Evolutionary conservation across 208 protist genomes (phyloP), one percentile per base, ranked within the genome.

Genomic region (Porcisia hertigi): DNA sequence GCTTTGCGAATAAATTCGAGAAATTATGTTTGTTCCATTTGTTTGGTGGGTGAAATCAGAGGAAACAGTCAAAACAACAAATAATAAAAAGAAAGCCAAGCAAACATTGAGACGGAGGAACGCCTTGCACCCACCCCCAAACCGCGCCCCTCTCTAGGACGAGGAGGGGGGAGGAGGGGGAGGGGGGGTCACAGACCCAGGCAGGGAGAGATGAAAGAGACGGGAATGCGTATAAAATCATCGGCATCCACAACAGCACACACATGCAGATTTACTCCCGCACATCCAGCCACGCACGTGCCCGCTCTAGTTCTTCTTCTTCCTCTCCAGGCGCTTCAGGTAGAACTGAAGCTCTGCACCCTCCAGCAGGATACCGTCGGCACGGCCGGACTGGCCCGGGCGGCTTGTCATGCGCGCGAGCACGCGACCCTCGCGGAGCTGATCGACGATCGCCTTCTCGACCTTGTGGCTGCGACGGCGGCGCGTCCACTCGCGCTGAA

Each of bases 301-400:
- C 16, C 43, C 64, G 53, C 59, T 69, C 71, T 93, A 89, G 47
- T 52, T 52, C 86, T 94, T 94, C 94, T 99, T 99, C 95, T 99
- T 99, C 92, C 99, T 98, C 75, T 97, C 87, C 71, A 99, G 90
- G 89, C 99, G 99, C 89, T 97, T 98, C 76, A 96, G 71, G 97
- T 99, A 99, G 98, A 99, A 99, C 77, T 99, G 94, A 47, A 99
- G 94, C 91, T 99, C 99, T 43, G 98, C 93, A 77, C 99, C 99
- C 92, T 99, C 99, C 45, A 99, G 96, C 84, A 99, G 91, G 85
- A 99, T 98, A 81, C 99, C 99, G 83, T 99, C 99, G 84, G 92
- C 92, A 74, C 97, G 93, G 75, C 99, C 99, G 77, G 88, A 94
- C 94, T 99, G 99, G 64, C 99, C 99, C 25, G 99, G 99, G 82